Base-by-base conservation (phyloP, 305 asterid genomes). In the Plantago rigida region DNA sequence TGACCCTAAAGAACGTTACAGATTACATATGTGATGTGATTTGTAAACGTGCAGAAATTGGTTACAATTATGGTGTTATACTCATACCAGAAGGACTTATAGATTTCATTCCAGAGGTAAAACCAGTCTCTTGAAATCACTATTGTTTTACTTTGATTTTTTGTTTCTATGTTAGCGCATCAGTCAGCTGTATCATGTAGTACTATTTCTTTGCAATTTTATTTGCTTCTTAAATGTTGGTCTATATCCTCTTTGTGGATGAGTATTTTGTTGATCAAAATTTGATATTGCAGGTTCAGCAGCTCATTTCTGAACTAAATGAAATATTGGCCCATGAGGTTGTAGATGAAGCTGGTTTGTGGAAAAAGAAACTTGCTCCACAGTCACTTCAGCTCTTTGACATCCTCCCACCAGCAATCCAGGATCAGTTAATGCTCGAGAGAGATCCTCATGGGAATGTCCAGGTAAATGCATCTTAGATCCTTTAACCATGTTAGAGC, bases 401-500 rank as follows among this genome's bases (percentile, higher is more conserved):
- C 48, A 12, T 92, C 46, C 78, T 92, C 52, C 99, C 99, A 64
- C 66, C 79, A 19, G 91, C 91, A 51, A 92, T 92, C 76, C 93
- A 92, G 77, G 99, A 88, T 44, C 99, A 92, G 62, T 59, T 92
- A 82, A 70, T 92, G 84, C 99, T 92, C 49, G 99, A 92, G 84
- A 92, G 99, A 78, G 99, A 92, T 76, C 99, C 99, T 52, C 99
- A 92, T 19, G 99, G 99, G 59, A 92, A 92, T 75, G 99, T 92
- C 68, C 99, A 92, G 94, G 96, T 87, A 59, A 41, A 39, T 34
- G 55, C 26, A 22, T 2, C 26, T 22, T 22, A 22, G 26, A 22
- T 22, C 26, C 26, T 22, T 22, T 22, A 1, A 22, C 26, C 26
- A 22, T 22, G 26, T 22, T 22, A 22, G 26, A 22, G 26, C 26